Conservation (phyloP, 805 yeast species). For the Alloascoidea hylecoeti region DNA sequence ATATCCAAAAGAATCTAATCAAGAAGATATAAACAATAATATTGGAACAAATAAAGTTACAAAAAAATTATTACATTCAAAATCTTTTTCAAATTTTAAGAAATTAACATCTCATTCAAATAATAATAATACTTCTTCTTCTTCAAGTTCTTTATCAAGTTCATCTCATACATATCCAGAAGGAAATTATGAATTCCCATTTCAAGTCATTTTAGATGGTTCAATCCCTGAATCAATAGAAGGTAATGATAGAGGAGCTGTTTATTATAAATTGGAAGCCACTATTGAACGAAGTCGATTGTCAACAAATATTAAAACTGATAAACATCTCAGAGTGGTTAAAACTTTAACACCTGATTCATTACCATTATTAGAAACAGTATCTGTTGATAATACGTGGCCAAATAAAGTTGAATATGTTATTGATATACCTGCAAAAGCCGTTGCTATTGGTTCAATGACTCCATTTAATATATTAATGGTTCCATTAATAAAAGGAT, state of each 20-base stretch:
- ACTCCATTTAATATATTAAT: conserved; percentile 56
- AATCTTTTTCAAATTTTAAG: background rate
- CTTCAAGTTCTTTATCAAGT: conserved; percentile 2
- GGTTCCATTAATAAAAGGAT: conserved; percentile 73
- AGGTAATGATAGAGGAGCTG: conserved; percentile 71
- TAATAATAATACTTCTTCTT: background rate
- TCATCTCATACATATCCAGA: conserved; percentile 26
- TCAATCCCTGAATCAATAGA: conserved; percentile 77
- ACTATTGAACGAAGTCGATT: conserved; percentile 74
- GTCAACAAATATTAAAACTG: conserved; percentile 45
- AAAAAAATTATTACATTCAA: conserved; percentile 10
- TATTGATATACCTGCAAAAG: conserved; percentile 74
- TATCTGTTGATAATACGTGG: conserved; percentile 92
- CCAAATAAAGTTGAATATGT: conserved; percentile 87
- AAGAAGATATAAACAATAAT: too few species aligned
- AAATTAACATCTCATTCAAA: background rate
- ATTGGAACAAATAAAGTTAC: conserved; percentile 19
- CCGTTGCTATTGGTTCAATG: conserved; percentile 79
- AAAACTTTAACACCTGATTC: conserved; percentile 84
- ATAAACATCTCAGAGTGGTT: conserved; percentile 64
- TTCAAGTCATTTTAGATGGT: conserved; percentile 76
- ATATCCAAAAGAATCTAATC: too few species aligned
- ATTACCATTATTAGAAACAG: conserved; percentile 77
- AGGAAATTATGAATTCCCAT: conserved; percentile 88
- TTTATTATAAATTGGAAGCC: conserved; percentile 64